Conservation (phyloP, 1,284 basidiomycete genomes). For the Ceratorhiza oryzae-sativae region DNA sequence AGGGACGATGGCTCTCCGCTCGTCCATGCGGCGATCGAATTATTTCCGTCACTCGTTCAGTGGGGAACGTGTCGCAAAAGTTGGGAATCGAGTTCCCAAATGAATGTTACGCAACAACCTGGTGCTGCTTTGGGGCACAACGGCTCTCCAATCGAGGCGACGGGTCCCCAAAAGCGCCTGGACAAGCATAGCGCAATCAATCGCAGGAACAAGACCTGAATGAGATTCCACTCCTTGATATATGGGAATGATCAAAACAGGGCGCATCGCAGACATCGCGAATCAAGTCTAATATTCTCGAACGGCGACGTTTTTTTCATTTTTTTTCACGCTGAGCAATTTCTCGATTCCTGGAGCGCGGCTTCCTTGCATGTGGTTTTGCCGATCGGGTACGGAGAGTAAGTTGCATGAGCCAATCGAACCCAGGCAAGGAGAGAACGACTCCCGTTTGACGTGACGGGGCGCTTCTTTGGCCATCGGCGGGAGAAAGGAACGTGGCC, state of each 20-base stretch:
- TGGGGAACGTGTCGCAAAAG: too few relatives aligned
- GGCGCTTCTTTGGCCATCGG: background rate
- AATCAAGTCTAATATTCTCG: background rate
- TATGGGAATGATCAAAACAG: background rate
- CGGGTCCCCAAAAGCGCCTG: background rate
- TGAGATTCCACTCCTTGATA: background rate
- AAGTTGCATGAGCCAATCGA: too few relatives aligned
- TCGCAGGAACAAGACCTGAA: background rate
- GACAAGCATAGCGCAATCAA: background rate
- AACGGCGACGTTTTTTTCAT: background rate
- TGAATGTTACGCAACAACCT: background rate
- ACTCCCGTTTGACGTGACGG: background rate
- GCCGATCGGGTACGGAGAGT: background rate
- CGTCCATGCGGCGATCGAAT: background rate
- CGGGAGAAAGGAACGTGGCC: background rate
- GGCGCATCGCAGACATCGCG: background rate
- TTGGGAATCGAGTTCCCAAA: too few relatives aligned
- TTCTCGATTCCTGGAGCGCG: background rate
- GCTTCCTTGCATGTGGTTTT: background rate
- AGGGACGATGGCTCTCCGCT: background rate
- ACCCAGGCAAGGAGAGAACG: background rate
- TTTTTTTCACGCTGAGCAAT: background rate
- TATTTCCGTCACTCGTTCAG: background rate
- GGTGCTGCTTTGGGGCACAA: too few relatives aligned
- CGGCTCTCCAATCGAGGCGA: background rate